Evolutionary conservation across 1,284 basidiomycete species (phyloP).

Genomic region (Xerocomus nothofagi): DNA sequence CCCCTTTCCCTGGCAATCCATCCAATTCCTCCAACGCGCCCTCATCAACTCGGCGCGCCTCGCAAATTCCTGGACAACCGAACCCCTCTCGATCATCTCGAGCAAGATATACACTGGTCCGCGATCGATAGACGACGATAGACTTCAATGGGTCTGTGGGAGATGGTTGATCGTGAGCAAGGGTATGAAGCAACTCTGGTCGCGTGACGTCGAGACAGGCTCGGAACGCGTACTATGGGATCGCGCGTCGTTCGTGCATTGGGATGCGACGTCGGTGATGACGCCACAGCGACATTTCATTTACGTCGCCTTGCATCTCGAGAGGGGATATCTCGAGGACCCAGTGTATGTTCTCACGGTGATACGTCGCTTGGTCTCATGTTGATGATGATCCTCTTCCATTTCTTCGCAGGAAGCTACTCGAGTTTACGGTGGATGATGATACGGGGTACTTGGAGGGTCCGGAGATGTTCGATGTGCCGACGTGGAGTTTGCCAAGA

Average conservation of each 20-base stretch:
- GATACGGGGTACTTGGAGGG: conserved; percentile 17
- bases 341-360: conserved; percentile 16
- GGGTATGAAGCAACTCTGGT: conserved; percentile 10
- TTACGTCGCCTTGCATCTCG: conserved; percentile 18
- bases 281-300: conserved; percentile 14
- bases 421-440: conserved; percentile 19
- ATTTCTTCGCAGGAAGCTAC: conserved; percentile 13
- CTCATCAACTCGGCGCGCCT: conserved; percentile 21
- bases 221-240: conserved; percentile 20
- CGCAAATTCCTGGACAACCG: conserved; percentile 15
- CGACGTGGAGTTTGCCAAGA: conserved; percentile 8
- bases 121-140: conserved; percentile 3
- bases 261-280: conserved; percentile 16
- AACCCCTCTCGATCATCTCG: conserved; percentile 12
- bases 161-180: conserved; percentile 21
- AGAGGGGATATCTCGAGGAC: conserved; percentile 11
- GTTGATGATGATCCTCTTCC: not conserved
- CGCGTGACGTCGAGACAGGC: conserved; percentile 19
- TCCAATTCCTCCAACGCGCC: conserved; percentile 13
- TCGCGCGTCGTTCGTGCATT: conserved; percentile 4
- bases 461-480: conserved; percentile 16
- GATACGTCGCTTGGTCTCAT: not conserved
- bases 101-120: conserved; percentile 3
- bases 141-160: conserved; percentile 17
- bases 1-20: conserved; percentile 22